phyloP scores from a whole-genome alignment of 768 basidiomycete species.

The Daedaleopsis sinensis region DNA sequence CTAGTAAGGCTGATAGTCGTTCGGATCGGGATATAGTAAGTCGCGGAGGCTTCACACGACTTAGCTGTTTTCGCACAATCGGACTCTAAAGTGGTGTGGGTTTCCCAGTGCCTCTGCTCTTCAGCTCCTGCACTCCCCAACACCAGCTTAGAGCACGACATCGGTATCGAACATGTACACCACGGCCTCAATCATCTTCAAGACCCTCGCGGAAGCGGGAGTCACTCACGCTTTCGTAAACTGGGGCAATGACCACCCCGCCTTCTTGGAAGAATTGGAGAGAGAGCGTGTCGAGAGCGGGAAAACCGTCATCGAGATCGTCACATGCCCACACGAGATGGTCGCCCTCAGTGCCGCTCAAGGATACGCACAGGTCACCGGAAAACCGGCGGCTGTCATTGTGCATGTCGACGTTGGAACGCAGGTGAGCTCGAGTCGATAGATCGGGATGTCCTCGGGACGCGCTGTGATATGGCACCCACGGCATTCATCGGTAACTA shows the following conservation, averaged over 20 bases:
- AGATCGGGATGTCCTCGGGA: background rate
- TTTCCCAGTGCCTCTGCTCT: background rate
- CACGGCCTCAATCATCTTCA: conserved; percentile 62
- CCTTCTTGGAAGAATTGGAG: conserved; percentile 70
- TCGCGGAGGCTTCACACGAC: too few species aligned
- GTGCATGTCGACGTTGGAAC: conserved; percentile 78
- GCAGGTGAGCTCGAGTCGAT: conserved; percentile 42
- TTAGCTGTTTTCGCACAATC: too few species aligned
- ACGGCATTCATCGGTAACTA: background rate
- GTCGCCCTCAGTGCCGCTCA: conserved; percentile 75
- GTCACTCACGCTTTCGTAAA: conserved; percentile 74
- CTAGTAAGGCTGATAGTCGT: too few species aligned
- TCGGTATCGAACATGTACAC: conserved; percentile 40
- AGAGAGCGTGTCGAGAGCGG: conserved; percentile 49
- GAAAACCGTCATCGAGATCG: conserved; percentile 48
- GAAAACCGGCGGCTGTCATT: conserved; percentile 70
- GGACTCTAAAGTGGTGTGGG: background rate
- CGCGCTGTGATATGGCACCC: background rate
- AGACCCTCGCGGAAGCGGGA: conserved; percentile 55
- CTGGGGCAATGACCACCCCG: conserved; percentile 80
- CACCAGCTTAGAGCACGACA: too few species aligned
- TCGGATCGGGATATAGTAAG: too few species aligned
- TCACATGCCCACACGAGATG: conserved; percentile 80
- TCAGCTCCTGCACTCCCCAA: background rate
- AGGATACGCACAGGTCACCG: conserved; percentile 67